A percentile compares a stretch with the other conserved stretches of the same genome.
Evolutionary conservation across 441 rosid species (phyloP).

Genomic region (Pelargonium fulgidum): DNA sequence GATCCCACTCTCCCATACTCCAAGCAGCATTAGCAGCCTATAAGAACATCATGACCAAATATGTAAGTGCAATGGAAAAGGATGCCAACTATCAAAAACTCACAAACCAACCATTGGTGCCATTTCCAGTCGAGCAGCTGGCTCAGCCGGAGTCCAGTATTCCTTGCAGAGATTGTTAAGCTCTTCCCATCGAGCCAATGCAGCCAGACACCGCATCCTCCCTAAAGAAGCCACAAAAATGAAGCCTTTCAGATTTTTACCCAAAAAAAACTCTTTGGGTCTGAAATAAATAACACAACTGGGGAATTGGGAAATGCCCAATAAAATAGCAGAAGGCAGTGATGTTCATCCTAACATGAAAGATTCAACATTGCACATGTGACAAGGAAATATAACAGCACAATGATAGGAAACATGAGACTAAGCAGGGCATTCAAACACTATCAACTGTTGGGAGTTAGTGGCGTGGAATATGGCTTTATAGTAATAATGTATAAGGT

Average conservation of each 20-base stretch:
- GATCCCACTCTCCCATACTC: conserved; percentile 99
- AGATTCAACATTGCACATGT: not conserved
- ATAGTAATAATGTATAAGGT: not conserved
- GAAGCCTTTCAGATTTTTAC: conserved; percentile 9
- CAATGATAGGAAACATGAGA: not conserved
- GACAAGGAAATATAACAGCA: not conserved
- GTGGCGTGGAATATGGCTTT: not conserved
- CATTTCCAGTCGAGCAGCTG: conserved; percentile 96
- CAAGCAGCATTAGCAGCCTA: conserved; percentile 99
- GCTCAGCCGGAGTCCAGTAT: conserved; percentile 99
- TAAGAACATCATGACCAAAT: conserved; percentile 24
- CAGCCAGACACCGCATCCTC: conserved; percentile 97
- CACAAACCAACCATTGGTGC: conserved; percentile 86
- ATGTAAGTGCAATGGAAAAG: conserved; percentile 20
- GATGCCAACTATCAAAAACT: conserved; percentile 16
- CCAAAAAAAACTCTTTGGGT: not conserved
- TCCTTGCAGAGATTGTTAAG: conserved; percentile 94
- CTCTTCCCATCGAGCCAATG: conserved; percentile 99
- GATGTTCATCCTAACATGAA: not conserved
- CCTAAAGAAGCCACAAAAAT: conserved; percentile 41
- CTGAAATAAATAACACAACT: not conserved
- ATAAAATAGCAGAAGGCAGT: not conserved
- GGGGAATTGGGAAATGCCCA: too few species aligned
- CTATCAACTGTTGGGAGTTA: not conserved
- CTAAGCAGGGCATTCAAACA: not conserved